These are phyloP conservation scores for Phellopilus nigrolimitatus DNA, from an alignment of 1,284 basidiomycete genomes.

Conservation along the genomic window DNA sequence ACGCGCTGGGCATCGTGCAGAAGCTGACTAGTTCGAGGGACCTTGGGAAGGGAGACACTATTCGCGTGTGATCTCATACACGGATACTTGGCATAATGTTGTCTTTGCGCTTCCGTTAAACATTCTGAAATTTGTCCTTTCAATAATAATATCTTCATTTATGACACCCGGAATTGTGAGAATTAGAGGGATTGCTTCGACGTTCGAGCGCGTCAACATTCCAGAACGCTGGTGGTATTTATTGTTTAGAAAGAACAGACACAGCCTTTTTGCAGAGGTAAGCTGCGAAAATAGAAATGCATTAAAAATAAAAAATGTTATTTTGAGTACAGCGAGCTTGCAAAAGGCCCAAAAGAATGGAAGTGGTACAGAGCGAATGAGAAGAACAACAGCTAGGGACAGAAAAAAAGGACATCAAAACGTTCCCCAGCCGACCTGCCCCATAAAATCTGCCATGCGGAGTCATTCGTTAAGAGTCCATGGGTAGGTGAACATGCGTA, in stretches of 20 bases:
- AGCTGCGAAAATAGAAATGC: conserved; percentile 1
- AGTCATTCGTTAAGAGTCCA: no score
- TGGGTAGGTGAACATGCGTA: neutral
- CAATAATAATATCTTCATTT: no score
- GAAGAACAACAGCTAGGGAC: neutral
- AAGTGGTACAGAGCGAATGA: neutral
- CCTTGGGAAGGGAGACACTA: neutral
- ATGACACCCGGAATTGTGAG: no score
- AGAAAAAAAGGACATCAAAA: neutral
- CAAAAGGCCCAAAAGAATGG: neutral
- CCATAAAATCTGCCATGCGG: no score
- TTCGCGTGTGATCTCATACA: neutral
- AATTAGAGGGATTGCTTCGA: no score
- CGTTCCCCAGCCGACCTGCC: no score
- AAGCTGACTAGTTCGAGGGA: conserved; percentile 2
- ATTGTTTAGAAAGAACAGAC: neutral
- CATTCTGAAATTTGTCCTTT: no score
- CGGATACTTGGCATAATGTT: no score
- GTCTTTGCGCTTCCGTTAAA: no score
- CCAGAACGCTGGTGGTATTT: no score
- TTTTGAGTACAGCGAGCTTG: neutral
- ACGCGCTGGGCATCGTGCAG: conserved; percentile 13
- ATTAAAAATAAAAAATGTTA: neutral
- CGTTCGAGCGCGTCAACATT: no score
- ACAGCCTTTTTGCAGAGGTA: neutral